Evolutionary conservation across 2,329 filamentous ascomycete genomes (phyloP).

Genomic region (Alternaria triticina): DNA sequence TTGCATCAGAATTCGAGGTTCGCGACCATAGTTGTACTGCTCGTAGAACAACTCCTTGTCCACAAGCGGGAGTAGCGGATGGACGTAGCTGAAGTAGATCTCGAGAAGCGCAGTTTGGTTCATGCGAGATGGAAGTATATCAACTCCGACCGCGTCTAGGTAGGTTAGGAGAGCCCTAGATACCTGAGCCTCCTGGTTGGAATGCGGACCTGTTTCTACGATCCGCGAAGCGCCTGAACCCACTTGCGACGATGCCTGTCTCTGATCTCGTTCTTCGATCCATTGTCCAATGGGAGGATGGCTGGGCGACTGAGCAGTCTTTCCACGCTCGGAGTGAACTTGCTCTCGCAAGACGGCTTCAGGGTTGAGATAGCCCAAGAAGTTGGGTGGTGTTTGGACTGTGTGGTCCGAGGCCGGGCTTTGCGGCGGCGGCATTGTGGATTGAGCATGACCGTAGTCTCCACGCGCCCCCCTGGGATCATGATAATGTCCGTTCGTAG

Average conservation of each 20-base stretch:
- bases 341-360: slow-evolving; percentile 55
- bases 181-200: slow-evolving; percentile 39
- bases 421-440: slow-evolving; percentile 41
- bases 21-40: slow-evolving; percentile 43
- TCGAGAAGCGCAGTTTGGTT: slow-evolving; percentile 50
- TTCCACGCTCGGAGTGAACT: slow-evolving; percentile 44
- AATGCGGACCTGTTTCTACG: slow-evolving; percentile 40
- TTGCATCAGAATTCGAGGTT: slow-evolving; percentile 51
- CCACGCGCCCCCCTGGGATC: slow-evolving; percentile 34
- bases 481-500: slow-evolving; percentile 28
- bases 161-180: slow-evolving; percentile 46
- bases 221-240: slow-evolving; percentile 32
- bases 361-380: slow-evolving; percentile 56
- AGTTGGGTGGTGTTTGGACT: slow-evolving; percentile 48
- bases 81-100: slow-evolving; percentile 55
- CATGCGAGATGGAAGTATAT: slow-evolving; percentile 43
- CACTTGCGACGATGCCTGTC: slow-evolving; percentile 28
- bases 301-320: slow-evolving; percentile 36
- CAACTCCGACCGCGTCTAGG: slow-evolving; percentile 46
- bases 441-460: slow-evolving; percentile 34
- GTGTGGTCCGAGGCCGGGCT: slow-evolving; percentile 40
- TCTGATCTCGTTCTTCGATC: slow-evolving; percentile 41
- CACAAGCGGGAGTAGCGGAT: slow-evolving; percentile 56
- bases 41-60: slow-evolving; percentile 52
- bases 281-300: slow-evolving; percentile 44